Percentiles rank a stretch among this genome's conserved stretches.
Conservation (phyloP, 2,329 filamentous ascomycete species). For the Aspergillus eucalypticola region DNA sequence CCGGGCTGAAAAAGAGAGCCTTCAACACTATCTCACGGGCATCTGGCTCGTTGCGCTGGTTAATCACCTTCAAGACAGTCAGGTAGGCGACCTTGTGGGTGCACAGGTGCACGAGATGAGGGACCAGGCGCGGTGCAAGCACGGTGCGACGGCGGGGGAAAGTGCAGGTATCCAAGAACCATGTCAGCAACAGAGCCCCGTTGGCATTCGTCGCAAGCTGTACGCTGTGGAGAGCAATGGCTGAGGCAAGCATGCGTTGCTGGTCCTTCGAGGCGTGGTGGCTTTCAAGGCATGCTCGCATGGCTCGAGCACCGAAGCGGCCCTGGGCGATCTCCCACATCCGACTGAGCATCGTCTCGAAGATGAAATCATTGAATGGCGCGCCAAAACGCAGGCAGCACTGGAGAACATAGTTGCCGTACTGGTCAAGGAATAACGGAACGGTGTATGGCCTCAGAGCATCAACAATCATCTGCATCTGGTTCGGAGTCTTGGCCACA, state of each 20-base stretch:
- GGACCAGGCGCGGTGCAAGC: conserved; percentile 85
- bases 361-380: conserved; percentile 94
- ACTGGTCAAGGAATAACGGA: conserved; percentile 93
- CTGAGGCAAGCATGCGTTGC: conserved; percentile 89
- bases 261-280: conserved; percentile 94
- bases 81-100: conserved; percentile 98
- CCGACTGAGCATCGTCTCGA: conserved; percentile 90
- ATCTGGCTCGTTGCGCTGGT: conserved; percentile 91
- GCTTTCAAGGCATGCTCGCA: conserved; percentile 95
- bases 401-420: conserved; percentile 97
- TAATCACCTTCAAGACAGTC: conserved; percentile 96
- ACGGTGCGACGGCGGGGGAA: conserved; percentile 90
- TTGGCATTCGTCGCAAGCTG: conserved; percentile 96
- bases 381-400: conserved; percentile 90
- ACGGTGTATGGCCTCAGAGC: conserved; percentile 82
- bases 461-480: conserved; percentile 83
- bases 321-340: conserved; percentile 95
- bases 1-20: conserved; percentile 86
- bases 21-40: conserved; percentile 86
- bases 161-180: conserved; percentile 97
- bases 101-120: conserved; percentile 90
- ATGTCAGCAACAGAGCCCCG: conserved; percentile 87
- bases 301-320: conserved; percentile 89
- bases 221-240: conserved; percentile 94
- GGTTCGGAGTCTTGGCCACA: conserved; percentile 78